Conservation (phyloP, 1,284 basidiomycete species). For the Neonothopanus nambi region DNA sequence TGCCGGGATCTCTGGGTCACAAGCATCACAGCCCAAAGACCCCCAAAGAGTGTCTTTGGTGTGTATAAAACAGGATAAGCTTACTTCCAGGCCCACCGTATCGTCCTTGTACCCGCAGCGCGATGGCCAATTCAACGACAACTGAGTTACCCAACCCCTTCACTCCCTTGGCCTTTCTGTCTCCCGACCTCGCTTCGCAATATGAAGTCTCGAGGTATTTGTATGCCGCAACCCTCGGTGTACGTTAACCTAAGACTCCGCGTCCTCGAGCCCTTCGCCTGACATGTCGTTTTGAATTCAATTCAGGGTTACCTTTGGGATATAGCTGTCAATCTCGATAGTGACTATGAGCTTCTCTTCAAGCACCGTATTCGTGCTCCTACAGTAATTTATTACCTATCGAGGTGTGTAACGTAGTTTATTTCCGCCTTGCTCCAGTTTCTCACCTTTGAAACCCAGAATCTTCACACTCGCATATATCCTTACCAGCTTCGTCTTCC, state of each 20-base stretch:
- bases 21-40: too few species aligned
- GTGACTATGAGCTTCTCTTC: constrained; percentile 1
- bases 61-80: too few species aligned
- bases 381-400: neutral
- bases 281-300: neutral
- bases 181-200: neutral
- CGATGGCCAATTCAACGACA: too few species aligned
- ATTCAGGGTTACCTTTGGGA: constrained; percentile 3
- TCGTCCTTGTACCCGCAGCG: too few species aligned
- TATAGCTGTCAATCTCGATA: constrained; percentile 1
- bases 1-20: too few species aligned
- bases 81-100: too few species aligned
- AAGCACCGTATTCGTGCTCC: neutral
- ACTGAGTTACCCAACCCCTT: constrained; percentile 1
- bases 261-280: too few species aligned
- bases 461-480: constrained; percentile 6
- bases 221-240: neutral
- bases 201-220: constrained; percentile 1
- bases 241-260: neutral
- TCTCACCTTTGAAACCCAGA: neutral
- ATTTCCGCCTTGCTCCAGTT: neutral
- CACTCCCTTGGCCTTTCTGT: constrained; percentile 1
- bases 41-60: too few species aligned
- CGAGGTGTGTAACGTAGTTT: neutral
- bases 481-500: neutral